Conservation (phyloP, 331 rosid species). For the Malus hybrid region DNA sequence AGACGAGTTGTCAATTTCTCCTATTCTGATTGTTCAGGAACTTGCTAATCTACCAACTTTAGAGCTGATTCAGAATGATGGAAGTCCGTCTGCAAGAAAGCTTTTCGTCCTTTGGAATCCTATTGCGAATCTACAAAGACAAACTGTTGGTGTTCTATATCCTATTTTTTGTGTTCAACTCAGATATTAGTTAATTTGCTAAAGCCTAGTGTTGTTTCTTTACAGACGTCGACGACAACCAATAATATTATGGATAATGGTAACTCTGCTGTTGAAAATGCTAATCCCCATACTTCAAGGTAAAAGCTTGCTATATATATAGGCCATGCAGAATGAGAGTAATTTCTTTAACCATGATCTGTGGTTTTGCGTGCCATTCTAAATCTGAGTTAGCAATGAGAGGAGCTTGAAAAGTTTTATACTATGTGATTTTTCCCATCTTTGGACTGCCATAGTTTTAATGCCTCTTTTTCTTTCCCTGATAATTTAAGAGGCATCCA, state of each 20-base stretch:
- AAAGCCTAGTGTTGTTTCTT: slow-evolving; percentile 11
- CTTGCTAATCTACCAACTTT: slow-evolving; percentile 68
- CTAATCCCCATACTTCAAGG: slow-evolving; percentile 53
- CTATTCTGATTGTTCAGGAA: slow-evolving; percentile 44
- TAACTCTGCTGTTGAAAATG: slow-evolving; percentile 34
- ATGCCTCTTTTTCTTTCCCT: not conserved
- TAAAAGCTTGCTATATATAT: slow-evolving; percentile 15
- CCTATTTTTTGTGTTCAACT: not conserved
- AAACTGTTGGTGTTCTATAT: slow-evolving; percentile 31
- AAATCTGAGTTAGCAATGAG: not conserved
- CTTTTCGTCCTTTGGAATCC: slow-evolving; percentile 93
- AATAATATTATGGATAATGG: slow-evolving; percentile 12
- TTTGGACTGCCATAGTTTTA: not conserved
- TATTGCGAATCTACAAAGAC: slow-evolving; percentile 21
- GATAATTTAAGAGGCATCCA: not conserved
- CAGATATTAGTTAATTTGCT: not conserved
- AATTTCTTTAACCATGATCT: not conserved
- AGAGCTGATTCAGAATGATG: slow-evolving; percentile 86
- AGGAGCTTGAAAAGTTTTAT: not conserved
- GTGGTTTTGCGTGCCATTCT: not conserved
- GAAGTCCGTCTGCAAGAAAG: slow-evolving; percentile 90
- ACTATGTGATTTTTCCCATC: not conserved
- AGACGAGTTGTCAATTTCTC: not conserved
- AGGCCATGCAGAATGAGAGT: not conserved
- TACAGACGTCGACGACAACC: slow-evolving; percentile 33